These are phyloP conservation scores for Thielaviopsis punctulata DNA, from an alignment of 2,329 filamentous ascomycete genomes.

Conservation along the genomic window DNA sequence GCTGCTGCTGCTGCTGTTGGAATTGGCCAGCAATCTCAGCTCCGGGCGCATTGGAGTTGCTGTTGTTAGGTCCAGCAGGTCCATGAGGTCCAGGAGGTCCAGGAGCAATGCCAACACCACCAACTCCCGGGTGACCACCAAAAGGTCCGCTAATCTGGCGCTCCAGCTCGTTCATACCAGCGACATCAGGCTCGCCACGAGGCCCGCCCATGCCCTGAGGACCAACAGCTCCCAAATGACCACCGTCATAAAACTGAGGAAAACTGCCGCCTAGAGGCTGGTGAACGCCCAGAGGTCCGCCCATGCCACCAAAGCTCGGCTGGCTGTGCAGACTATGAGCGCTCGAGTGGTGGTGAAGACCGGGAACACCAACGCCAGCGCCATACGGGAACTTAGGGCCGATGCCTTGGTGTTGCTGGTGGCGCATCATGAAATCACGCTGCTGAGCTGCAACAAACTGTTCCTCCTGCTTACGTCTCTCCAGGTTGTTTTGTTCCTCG, in stretches of 20 bases:
- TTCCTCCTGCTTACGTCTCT: slow-evolving; percentile 93
- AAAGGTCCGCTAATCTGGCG: slow-evolving; percentile 33
- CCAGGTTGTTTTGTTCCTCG: slow-evolving; percentile 93
- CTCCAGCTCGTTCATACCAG: slow-evolving; percentile 40
- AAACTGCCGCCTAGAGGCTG: slow-evolving; percentile 9
- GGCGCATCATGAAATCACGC: slow-evolving; percentile 72
- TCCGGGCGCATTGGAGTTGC: not conserved
- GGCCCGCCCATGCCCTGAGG: slow-evolving; percentile 3
- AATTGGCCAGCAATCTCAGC: not conserved
- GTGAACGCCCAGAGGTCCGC: slow-evolving; percentile 52
- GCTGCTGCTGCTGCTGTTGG: not conserved
- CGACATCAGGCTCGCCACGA: slow-evolving; percentile 51
- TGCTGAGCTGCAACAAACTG: slow-evolving; percentile 94
- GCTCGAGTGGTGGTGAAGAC: slow-evolving; percentile 80
- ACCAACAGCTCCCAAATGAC: not conserved
- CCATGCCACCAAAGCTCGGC: slow-evolving; percentile 90
- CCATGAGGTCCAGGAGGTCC: slow-evolving; percentile 17
- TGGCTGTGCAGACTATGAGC: slow-evolving; percentile 93
- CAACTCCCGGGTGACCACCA: not conserved
- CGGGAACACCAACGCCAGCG: slow-evolving; percentile 12
- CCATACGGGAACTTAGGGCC: slow-evolving; percentile 42
- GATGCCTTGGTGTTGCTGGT: slow-evolving; percentile 52
- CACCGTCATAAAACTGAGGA: slow-evolving; percentile 3
- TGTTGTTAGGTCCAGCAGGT: too few relatives aligned
- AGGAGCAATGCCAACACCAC: not conserved